Evolutionary conservation across 2,329 filamentous ascomycete species (phyloP).

Genomic region (Apiospora kogelbergensis): DNA sequence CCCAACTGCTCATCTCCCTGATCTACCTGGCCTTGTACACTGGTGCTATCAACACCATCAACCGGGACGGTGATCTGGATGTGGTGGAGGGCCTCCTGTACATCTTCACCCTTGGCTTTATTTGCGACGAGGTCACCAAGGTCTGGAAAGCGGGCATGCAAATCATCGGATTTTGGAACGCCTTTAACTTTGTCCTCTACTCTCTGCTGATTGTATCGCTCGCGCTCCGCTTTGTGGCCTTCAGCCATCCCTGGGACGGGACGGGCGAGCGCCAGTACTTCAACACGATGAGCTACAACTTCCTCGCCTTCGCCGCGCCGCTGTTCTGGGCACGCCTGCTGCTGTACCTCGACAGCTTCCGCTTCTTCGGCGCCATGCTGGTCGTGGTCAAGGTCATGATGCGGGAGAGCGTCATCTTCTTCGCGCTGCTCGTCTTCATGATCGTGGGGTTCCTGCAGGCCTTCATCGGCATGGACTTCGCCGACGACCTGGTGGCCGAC

Average conservation of each 20-base stretch:
- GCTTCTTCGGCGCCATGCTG: constrained; percentile 97
- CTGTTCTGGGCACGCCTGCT: constrained; percentile 96
- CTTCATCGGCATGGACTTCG: constrained; percentile 87
- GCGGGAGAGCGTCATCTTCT: constrained; percentile 94
- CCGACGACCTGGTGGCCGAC: constrained; percentile 67
- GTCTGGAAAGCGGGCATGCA: constrained; percentile 91
- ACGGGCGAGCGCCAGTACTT: constrained; percentile 57
- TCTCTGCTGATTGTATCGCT: constrained; percentile 76
- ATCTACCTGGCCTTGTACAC: constrained; percentile 86
- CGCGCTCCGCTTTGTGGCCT: constrained; percentile 73
- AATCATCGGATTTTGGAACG: constrained; percentile 96
- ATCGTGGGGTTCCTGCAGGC: constrained; percentile 88
- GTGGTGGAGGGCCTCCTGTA: constrained; percentile 82
- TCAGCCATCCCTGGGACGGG: constrained; percentile 57
- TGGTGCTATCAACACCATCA: constrained; percentile 90
- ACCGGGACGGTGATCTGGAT: constrained; percentile 80
- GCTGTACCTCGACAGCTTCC: constrained; percentile 88
- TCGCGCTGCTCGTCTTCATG: constrained; percentile 82
- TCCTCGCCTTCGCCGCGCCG: constrained; percentile 87
- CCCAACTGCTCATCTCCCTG: constrained; percentile 82
- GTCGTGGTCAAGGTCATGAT: constrained; percentile 95
- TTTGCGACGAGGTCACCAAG: constrained; percentile 84
- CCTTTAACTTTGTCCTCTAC: constrained; percentile 87
- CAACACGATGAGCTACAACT: constrained; percentile 88
- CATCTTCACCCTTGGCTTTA: constrained; percentile 85